A percentile compares a stretch with the other conserved stretches of the same genome.
Conservation (phyloP, 2,329 filamentous ascomycete species). For the Fusarium brevicatenulatum region DNA sequence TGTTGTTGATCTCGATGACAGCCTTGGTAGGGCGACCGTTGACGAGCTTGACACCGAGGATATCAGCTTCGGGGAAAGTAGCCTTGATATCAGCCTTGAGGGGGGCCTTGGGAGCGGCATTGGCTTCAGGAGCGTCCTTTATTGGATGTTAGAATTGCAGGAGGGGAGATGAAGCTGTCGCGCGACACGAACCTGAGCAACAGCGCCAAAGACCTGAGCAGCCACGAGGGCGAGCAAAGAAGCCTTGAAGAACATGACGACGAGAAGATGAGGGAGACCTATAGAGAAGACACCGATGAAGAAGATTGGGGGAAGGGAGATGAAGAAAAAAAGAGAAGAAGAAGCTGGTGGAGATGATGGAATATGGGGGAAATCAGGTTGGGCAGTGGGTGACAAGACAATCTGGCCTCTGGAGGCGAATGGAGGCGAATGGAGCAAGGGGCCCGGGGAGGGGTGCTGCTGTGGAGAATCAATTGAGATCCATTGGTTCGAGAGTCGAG, state of each 20-base stretch:
- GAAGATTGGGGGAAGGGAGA: constrained; percentile 3
- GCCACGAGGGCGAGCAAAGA: constrained; percentile 78
- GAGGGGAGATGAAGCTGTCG: neutral
- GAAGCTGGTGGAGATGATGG: constrained; percentile 34
- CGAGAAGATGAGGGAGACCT: constrained; percentile 11
- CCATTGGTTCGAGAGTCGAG: neutral
- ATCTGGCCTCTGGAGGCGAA: constrained; percentile 42
- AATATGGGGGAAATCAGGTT: constrained; percentile 30
- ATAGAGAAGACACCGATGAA: constrained; percentile 18
- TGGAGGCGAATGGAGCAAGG: constrained; percentile 30
- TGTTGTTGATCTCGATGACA: constrained; percentile 83
- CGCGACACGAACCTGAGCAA: constrained; percentile 67
- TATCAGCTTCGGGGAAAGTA: constrained; percentile 75
- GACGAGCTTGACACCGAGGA: constrained; percentile 95
- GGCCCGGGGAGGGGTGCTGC: constrained; percentile 8
- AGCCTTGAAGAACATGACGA: constrained; percentile 77
- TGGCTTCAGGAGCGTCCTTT: constrained; percentile 35
- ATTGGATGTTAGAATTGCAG: neutral
- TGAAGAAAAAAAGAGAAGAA: constrained; percentile 12
- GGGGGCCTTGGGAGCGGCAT: constrained; percentile 37
- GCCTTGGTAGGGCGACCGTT: constrained; percentile 90
- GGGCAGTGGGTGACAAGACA: constrained; percentile 43
- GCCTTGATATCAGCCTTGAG: constrained; percentile 73
- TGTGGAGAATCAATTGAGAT: constrained; percentile 25
- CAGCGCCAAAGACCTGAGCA: constrained; percentile 72